These are phyloP conservation scores for Conringia planisiliqua DNA, from an alignment of 345 rosid genomes.

Conservation along the genomic window DNA sequence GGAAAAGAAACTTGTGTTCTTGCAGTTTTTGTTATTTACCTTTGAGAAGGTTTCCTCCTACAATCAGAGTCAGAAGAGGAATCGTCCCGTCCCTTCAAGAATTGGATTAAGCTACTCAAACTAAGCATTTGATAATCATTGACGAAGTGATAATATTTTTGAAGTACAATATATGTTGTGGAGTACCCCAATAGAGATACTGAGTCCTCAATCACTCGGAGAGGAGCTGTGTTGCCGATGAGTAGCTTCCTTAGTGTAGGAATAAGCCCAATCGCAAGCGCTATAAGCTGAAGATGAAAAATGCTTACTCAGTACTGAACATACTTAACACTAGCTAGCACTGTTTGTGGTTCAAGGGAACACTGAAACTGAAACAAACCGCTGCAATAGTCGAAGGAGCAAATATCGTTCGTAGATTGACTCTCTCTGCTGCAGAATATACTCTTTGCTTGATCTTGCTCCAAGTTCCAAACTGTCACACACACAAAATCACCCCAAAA, in stretches of 20 bases:
- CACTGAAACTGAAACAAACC: slow-evolving; percentile 42
- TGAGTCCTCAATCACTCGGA: slow-evolving; percentile 57
- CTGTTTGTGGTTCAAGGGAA: neutral
- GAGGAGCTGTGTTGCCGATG: slow-evolving; percentile 56
- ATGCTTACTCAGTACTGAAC: neutral
- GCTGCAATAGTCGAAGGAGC: slow-evolving; percentile 60
- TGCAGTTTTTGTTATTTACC: slow-evolving; percentile 33
- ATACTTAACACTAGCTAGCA: neutral
- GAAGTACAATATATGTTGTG: neutral
- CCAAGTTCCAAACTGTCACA: slow-evolving; percentile 31
- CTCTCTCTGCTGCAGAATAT: slow-evolving; percentile 10
- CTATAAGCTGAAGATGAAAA: slow-evolving; percentile 43
- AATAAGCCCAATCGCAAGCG: slow-evolving; percentile 47
- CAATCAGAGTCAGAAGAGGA: slow-evolving; percentile 56
- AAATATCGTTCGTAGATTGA: slow-evolving; percentile 47
- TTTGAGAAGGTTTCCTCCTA: slow-evolving; percentile 67
- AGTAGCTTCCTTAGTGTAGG: slow-evolving; percentile 44
- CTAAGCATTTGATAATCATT: neutral
- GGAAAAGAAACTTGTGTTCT: neutral
- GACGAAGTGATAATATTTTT: neutral
- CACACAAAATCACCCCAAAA: neutral
- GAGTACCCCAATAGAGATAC: slow-evolving; percentile 56
- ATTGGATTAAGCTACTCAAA: neutral
- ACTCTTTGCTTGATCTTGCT: slow-evolving; percentile 30
- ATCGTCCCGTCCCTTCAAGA: slow-evolving; percentile 59